phyloP scores from a whole-genome alignment of 2,329 filamentous ascomycete genomes.

The Fonsecaea pugnacius region DNA sequence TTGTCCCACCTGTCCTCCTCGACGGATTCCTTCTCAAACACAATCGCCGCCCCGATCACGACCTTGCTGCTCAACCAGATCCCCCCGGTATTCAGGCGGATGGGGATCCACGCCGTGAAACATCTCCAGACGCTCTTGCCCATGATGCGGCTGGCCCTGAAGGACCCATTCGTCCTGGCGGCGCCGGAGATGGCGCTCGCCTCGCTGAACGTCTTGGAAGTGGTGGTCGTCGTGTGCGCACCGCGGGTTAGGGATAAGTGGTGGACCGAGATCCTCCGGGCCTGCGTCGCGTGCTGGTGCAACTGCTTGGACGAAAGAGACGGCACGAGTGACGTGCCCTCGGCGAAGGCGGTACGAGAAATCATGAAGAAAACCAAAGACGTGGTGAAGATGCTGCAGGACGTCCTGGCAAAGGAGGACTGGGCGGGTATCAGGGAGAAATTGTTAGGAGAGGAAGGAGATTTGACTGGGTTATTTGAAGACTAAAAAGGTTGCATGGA shows the following conservation, averaged over 20 bases:
- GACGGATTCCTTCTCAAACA: conserved; percentile 48
- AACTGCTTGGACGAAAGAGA: conserved; percentile 52
- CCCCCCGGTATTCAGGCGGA: conserved; percentile 38
- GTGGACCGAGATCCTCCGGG: conserved; percentile 66
- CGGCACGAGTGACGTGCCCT: conserved; percentile 22
- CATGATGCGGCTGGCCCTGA: conserved; percentile 66
- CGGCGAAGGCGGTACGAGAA: conserved; percentile 7
- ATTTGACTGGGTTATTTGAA: conserved; percentile 44
- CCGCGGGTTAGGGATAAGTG: conserved; percentile 65
- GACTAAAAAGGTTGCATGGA: background rate
- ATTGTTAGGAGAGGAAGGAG: conserved; percentile 41
- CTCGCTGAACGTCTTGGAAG: conserved; percentile 59
- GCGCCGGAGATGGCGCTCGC: conserved; percentile 60
- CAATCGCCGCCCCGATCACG: conserved; percentile 54
- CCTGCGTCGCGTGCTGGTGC: conserved; percentile 66
- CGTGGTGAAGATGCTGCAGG: conserved; percentile 38
- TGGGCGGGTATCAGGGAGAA: conserved; percentile 36
- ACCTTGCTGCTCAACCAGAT: conserved; percentile 48
- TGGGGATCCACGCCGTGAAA: conserved; percentile 46
- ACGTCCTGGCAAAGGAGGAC: conserved; percentile 34
- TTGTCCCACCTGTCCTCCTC: conserved; percentile 49
- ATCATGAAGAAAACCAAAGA: conserved; percentile 39
- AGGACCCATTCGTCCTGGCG: conserved; percentile 68
- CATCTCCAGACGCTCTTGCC: conserved; percentile 67
- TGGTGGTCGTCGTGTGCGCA: conserved; percentile 68